Percentiles rank a stretch among this genome's conserved stretches.
Conservation (phyloP, 2,329 filamentous ascomycete species). For the Amesomyces nigricolor region DNA sequence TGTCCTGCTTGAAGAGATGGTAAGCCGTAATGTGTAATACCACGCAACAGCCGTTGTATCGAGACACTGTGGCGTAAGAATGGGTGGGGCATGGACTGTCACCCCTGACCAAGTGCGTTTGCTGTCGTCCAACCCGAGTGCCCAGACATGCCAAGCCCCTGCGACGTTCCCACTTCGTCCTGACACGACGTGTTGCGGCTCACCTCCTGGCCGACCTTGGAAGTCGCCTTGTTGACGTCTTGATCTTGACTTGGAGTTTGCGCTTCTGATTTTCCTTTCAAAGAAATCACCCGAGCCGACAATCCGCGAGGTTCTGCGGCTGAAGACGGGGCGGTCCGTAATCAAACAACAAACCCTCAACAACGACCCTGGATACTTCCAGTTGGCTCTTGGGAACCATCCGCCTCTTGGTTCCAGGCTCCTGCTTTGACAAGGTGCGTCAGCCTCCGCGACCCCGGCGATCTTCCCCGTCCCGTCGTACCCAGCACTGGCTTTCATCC, state of each 20-base stretch:
- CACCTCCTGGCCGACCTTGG: constrained; percentile 9
- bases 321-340: background rate
- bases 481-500: background rate
- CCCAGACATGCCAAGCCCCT: constrained; percentile 18
- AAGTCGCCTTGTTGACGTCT: background rate
- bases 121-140: constrained; percentile 11
- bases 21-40: too few species aligned
- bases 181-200: constrained; percentile 18
- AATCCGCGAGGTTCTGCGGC: background rate
- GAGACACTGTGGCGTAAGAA: constrained; percentile 12
- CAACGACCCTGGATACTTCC: background rate
- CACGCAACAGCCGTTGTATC: too few species aligned
- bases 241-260: background rate
- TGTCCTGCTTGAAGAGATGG: too few species aligned
- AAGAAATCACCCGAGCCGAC: background rate
- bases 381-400: constrained; percentile 1
- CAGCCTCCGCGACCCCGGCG: constrained; percentile 4
- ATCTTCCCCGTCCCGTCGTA: constrained; percentile 5
- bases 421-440: constrained; percentile 15
- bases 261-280: background rate
- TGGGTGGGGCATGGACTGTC: background rate
- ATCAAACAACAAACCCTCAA: background rate
- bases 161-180: constrained; percentile 14
- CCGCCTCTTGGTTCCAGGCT: constrained; percentile 14
- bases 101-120: constrained; percentile 7